Evolutionary conservation across 1,284 basidiomycete genomes (phyloP), one percentile per base, ranked within the genome.

Genomic region (Apiotrichum montevideense): DNA sequence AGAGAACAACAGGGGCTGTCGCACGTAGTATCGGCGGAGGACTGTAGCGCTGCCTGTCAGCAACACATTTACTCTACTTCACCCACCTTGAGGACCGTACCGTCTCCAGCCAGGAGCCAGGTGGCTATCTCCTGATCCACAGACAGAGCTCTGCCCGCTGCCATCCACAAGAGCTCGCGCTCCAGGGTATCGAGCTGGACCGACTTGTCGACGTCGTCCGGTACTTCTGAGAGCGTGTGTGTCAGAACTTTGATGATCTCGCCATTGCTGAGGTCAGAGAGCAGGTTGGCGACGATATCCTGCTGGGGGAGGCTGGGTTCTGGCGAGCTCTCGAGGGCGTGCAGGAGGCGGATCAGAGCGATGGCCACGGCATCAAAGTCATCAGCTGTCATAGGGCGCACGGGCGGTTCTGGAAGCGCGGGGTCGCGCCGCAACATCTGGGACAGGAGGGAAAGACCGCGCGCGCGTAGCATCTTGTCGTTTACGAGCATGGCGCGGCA

Each of bases 161-260:
- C 65, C 14, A 69, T 51, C 73, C 73, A 75, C 4, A 71, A 21
- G 10, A 73, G 52, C 49, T 75, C 73, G 35, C 61, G 66, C 44
- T 71, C 71, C 2, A 49, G 34, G 8, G 14, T 37, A 4, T 49
- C 35, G 15, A 39, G 29, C 46, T 5, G 15, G 32, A 34, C n/a
- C 10, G 6, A 7, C 11, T 14, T n/a, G 2, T 37, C 5, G 6
- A 68, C 40, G 1, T 66, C 65, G 35, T 59, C 58, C 2, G 52
- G 52, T 33, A 52, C 56, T 2, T 65, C 63, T 8, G 49, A 21
- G 8, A 71, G 34, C 6, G 62, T 61, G 2, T 42, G 46, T 9
- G 59, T 51, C 5, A 68, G 59, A 8, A 74, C 56, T 8, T 56
- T 47, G 37, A 74, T 62, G 33, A 73, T 59, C 4, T 59, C 51